Base-by-base conservation (phyloP, 441 rosid species). In the Viola pubescens region DNA sequence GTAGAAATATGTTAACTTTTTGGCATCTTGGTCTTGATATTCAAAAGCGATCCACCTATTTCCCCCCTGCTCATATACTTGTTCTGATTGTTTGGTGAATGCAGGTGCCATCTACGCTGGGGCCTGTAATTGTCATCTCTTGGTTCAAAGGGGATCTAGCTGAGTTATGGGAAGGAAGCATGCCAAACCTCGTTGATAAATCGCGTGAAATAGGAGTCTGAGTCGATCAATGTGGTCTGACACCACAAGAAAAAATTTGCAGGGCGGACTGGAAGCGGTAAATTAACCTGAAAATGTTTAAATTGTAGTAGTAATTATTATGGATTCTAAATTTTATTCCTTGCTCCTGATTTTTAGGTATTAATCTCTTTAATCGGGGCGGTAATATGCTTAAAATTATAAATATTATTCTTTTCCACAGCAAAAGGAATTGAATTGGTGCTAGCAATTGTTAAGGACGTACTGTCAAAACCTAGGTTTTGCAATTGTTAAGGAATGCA, bases 111-210 rank as follows among this genome's bases (percentile, higher is more conserved):
- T 89, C 89, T 0, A 94, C 97, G 0, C 64, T 94, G 37, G 97
- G 98, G 71, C 98, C 98, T 0, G 95, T 94, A 54, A 62, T 88
- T 52, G 46, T 86, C 62, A 69, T 73, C 58, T 87, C 98, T 3
- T 92, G 97, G 96, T 37, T 74, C 64, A 81, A 92, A 79, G 82
- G 79, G 72, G 95, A 92, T 19, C 81, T 94, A 41, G 67, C 50
- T 0, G 98, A 94, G 73, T 75, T 94, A 40, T 94, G 98, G 98
- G 96, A 89, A 88, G 97, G 98, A 69, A 66, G 69, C 60, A 9
- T 64, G 65, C 73, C 79, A 1, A 78, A 68, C 72, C 60, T 61
- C 58, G 61, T 43, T 26, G 97, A 94, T 57, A 87, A 86, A 70
- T 73, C 70, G 58, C 89, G 75, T 55, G 83, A 84, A 70, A 74